A percentile compares a stretch with the other conserved stretches of the same genome.
Evolutionary conservation across 1,139 yeast genomes (phyloP).

Genomic region (Suhomyces choctaworum): DNA sequence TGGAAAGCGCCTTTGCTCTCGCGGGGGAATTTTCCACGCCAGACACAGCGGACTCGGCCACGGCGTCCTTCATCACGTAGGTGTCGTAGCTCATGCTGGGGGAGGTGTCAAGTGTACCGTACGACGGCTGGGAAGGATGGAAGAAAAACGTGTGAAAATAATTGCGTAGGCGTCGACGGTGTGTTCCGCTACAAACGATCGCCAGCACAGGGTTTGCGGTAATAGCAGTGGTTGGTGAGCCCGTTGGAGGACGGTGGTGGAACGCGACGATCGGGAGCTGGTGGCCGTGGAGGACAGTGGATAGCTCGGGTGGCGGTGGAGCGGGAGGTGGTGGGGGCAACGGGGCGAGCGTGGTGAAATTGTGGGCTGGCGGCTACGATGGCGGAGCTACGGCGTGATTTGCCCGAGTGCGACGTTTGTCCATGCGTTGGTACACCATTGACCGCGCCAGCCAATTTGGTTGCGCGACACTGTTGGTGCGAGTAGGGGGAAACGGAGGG

Average conservation of each 20-base stretch:
- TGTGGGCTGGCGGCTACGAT: not conserved
- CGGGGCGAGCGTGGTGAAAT: too few species aligned
- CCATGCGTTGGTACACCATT: not conserved
- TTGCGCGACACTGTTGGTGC: too few species aligned
- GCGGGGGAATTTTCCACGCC: slow-evolving; percentile 3
- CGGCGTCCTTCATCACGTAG: slow-evolving; percentile 14
- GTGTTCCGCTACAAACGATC: not conserved
- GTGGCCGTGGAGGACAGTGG: slow-evolving; percentile 2
- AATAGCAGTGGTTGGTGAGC: not conserved
- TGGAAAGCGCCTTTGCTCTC: slow-evolving; percentile 13
- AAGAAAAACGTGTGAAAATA: slow-evolving; percentile 7
- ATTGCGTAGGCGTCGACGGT: slow-evolving; percentile 6
- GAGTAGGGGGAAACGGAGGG: not conserved
- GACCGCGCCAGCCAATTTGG: slow-evolving; percentile 6
- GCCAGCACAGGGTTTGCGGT: not conserved
- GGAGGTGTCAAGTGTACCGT: not conserved
- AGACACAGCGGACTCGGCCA: slow-evolving; percentile 2
- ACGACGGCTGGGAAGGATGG: not conserved
- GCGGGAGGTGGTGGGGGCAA: too few species aligned
- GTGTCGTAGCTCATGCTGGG: slow-evolving; percentile 22
- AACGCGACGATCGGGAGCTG: slow-evolving; percentile 2
- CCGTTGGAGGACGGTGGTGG: not conserved
- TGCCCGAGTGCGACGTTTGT: not conserved
- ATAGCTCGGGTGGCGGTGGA: too few species aligned
- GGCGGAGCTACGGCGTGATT: not conserved